Conservation (phyloP, 495 filamentous ascomycete species). For the Aspergillus nanangensis region DNA sequence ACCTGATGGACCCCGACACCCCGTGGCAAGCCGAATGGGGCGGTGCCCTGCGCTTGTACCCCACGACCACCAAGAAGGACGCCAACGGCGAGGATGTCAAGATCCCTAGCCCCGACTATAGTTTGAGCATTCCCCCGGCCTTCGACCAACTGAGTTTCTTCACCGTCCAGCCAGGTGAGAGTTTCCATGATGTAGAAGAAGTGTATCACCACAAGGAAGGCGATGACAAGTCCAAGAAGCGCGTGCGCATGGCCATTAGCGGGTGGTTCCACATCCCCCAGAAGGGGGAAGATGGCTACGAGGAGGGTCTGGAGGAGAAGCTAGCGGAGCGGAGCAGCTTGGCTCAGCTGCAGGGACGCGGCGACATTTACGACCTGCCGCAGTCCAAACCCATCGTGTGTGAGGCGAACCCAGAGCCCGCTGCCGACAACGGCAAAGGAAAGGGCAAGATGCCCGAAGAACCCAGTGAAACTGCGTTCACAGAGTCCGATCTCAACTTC, state of each 20-base stretch:
- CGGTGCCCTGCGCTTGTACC: constrained; percentile 85
- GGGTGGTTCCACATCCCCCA: constrained; percentile 99
- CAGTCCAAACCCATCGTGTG: constrained; percentile 53
- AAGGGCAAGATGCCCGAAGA: constrained; percentile 45
- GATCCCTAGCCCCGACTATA: constrained; percentile 70
- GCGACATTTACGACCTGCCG: constrained; percentile 80
- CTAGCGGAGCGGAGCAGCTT: constrained; percentile 84
- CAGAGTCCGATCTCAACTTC: constrained; percentile 76
- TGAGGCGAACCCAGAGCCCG: constrained; percentile 12
- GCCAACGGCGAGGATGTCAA: constrained; percentile 61
- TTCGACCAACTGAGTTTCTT: constrained; percentile 99
- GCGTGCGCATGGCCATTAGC: constrained; percentile 93
- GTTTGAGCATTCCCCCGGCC: constrained; percentile 78
- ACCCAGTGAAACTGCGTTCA: constrained; percentile 46
- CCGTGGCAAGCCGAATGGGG: constrained; percentile 95
- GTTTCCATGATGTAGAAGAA: constrained; percentile 98
- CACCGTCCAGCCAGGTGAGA: constrained; percentile 92
- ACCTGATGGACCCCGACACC: constrained; percentile 86
- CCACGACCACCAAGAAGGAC: constrained; percentile 64
- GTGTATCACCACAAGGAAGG: constrained; percentile 71
- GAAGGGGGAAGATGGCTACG: constrained; percentile 88
- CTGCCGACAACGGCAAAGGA: constrained; percentile 28
- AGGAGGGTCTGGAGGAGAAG: constrained; percentile 81
- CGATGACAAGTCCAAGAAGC: constrained; percentile 58
- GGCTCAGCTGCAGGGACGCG: constrained; percentile 85